Conservation (phyloP, 108 stramenopile species). For the Nitzschia sp. region DNA sequence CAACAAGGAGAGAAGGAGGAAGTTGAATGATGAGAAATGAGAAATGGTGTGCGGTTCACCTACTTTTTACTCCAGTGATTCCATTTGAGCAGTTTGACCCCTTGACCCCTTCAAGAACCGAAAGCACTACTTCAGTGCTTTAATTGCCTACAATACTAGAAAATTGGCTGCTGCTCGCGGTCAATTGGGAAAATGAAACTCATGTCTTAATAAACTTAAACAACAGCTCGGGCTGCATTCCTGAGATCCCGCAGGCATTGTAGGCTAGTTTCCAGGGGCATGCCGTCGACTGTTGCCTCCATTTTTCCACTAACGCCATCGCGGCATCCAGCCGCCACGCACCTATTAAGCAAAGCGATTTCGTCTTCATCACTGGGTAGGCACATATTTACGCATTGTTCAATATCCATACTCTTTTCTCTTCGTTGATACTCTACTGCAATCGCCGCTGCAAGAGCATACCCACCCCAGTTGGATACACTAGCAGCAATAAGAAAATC, state of each 20-base stretch:
- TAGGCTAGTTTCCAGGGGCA: constrained; percentile 67
- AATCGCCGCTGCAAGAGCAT: constrained; percentile 67
- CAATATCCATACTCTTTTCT: not conserved
- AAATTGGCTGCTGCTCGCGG: too few species aligned
- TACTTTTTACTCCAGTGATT: too few species aligned
- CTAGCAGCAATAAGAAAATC: constrained; percentile 75
- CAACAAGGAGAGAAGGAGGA: too few species aligned
- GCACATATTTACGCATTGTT: constrained; percentile 38
- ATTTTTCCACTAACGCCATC: constrained; percentile 69
- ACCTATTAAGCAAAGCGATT: constrained; percentile 46
- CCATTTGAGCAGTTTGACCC: too few species aligned
- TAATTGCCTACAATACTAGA: too few species aligned
- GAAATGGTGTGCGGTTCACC: too few species aligned
- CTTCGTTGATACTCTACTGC: constrained; percentile 36
- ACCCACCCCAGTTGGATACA: constrained; percentile 89
- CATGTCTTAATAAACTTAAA: not conserved
- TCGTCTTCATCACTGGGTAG: constrained; percentile 58
- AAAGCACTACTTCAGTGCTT: too few species aligned
- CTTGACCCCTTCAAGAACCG: too few species aligned
- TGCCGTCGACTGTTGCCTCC: constrained; percentile 73
- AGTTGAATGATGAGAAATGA: too few species aligned
- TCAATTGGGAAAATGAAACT: not conserved
- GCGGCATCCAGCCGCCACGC: constrained; percentile 58
- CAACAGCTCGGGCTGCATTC: constrained; percentile 13
- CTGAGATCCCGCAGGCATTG: constrained; percentile 62